Evolutionary conservation across 1,139 yeast genomes (phyloP), one percentile per base, ranked within the genome.

Genomic region (Wickerhamomyces sp.): DNA sequence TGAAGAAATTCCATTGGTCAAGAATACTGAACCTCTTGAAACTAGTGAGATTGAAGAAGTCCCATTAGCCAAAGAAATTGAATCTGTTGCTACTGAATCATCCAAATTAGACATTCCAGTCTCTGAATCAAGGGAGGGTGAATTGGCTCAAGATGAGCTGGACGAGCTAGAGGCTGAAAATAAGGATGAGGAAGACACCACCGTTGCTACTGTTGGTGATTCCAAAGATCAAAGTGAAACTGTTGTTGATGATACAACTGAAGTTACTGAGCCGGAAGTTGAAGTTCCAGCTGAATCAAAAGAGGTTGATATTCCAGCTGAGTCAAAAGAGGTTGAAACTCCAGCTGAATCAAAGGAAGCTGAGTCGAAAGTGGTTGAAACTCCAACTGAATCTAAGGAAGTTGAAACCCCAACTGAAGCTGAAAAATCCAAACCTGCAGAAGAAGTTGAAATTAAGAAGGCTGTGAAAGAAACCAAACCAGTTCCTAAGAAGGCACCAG

Each of bases 91-190:
- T 14, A 37, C 32, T 13, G 30, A 13, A 29, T 29, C 31, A 9
- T 29, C 31, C 6, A 23, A 35, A 15, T 29, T 47, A 10, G 48
- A 45, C 13, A 34, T 47, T n/a, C 53, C 54, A 32, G 45, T 42
- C 14, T 36, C 37, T 33, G 48, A 42, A 35, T 40, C 45, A 0
- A 42, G 41, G 33, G 47, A 49, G 27, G 51, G 46, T 14, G 51
- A 47, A 30, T 37, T 50, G 18, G 54, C 41, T 3, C 47, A 52
- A 45, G 43, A 49, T 32, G 56, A 53, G 38, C 48, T 37, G 27
- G 53, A 49, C 39, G 56, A 49, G 27, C 10, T 47, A 11, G 37
- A 42, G 32, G 43, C 44, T 35, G 52, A 51, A 37, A 34, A 36
- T 37, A 33, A 18, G 9, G 43, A 23, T n/a, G 45, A 39, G 7